These are phyloP conservation scores for Diospyros lotus DNA, from an alignment of 148 eudicot species.

Conservation along the genomic window DNA sequence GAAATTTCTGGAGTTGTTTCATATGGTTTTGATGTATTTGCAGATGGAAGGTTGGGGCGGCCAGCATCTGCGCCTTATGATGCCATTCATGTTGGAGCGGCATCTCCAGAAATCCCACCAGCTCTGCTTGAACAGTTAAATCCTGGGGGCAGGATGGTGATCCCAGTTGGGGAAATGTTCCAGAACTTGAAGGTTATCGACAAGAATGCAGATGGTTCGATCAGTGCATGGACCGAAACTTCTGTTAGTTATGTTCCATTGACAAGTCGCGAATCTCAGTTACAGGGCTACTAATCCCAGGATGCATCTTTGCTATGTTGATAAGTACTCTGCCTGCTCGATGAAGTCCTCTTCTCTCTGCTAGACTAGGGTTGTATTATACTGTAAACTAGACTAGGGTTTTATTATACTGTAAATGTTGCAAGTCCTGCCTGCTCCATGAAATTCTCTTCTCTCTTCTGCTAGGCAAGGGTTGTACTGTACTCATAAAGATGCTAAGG, in stretches of 20 bases:
- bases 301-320: background rate
- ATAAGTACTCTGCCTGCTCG: no score
- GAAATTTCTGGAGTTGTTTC: background rate
- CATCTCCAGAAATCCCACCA: slow-evolving; percentile 82
- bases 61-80: slow-evolving; percentile 51
- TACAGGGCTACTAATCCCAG: slow-evolving; percentile 37
- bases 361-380: no score
- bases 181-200: slow-evolving; percentile 86
- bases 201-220: slow-evolving; percentile 67
- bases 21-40: background rate
- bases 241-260: slow-evolving; percentile 94
- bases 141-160: slow-evolving; percentile 92
- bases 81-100: slow-evolving; percentile 79
- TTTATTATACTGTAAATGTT: no score
- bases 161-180: slow-evolving; percentile 86
- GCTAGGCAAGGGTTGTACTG: no score
- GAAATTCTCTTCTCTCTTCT: no score
- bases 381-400: no score
- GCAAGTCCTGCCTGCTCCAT: no score
- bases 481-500: no score
- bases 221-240: slow-evolving; percentile 64
- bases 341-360: no score
- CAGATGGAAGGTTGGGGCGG: slow-evolving; percentile 59
- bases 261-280: slow-evolving; percentile 81
- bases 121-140: slow-evolving; percentile 88